Conservation (phyloP, 306 rosid genomes). For the Alnus rubra region DNA sequence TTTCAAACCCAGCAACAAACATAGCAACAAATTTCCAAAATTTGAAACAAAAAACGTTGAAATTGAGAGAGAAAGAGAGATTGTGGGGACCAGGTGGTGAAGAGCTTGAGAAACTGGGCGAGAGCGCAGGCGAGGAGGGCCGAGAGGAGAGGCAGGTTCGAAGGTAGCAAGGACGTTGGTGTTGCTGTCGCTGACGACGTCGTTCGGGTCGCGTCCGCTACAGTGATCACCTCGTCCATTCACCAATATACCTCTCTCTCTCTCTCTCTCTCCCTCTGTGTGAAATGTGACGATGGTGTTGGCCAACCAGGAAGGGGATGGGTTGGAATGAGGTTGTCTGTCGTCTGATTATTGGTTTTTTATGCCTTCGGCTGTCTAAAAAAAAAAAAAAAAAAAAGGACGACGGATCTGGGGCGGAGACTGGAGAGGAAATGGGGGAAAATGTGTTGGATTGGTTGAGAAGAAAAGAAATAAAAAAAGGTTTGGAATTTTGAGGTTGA, state of each 20-base stretch:
- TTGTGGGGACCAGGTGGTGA: conserved; percentile 75
- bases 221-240: conserved; percentile 59
- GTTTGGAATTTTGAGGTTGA: too few relatives aligned
- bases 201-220: conserved; percentile 42
- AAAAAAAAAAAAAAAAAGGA: too few relatives aligned
- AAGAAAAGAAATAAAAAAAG: too few relatives aligned
- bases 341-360: background rate
- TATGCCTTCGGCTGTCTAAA: background rate
- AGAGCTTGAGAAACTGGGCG: conserved; percentile 95
- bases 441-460: too few relatives aligned
- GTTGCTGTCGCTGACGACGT: conserved; percentile 20
- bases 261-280: background rate
- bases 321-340: background rate
- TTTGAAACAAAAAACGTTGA: background rate
- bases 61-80: background rate
- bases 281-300: background rate
- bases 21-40: background rate
- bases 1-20: background rate
- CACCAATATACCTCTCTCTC: background rate
- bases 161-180: conserved; percentile 32
- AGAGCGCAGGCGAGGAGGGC: conserved; percentile 70
- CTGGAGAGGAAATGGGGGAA: too few relatives aligned
- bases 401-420: too few relatives aligned
- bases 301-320: background rate
- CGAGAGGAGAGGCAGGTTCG: conserved; percentile 60